A percentile compares a stretch with the other conserved stretches of the same genome.
Evolutionary conservation across 202 grass and related monocot genomes (phyloP).

Genomic region (Hordeum pubiflorum): DNA sequence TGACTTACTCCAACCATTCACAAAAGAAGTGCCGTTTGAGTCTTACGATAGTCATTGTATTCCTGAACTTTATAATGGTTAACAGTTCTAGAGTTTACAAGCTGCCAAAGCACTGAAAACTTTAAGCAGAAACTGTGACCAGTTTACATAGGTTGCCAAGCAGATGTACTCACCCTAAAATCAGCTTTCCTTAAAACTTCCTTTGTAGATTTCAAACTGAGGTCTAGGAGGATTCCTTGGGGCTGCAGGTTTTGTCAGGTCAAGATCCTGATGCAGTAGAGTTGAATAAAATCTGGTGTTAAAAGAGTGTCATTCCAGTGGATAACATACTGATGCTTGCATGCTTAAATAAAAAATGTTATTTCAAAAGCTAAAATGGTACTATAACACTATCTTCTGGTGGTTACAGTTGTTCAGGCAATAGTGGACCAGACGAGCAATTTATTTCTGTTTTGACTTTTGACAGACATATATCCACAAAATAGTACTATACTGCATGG

Average conservation of each 20-base stretch:
- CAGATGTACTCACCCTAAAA: constrained; percentile 65
- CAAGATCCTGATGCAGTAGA: constrained; percentile 57
- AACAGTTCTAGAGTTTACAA: constrained; percentile 8
- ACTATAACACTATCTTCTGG: not conserved
- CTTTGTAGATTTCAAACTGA: constrained; percentile 61
- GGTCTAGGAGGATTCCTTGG: constrained; percentile 31
- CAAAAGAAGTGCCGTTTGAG: not conserved
- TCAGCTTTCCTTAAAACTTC: constrained; percentile 90
- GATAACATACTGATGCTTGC: not conserved
- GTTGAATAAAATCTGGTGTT: constrained; percentile 11
- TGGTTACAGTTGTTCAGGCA: not conserved
- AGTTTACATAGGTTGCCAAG: constrained; percentile 7
- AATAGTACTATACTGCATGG: not conserved
- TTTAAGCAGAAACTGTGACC: not conserved
- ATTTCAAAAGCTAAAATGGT: not conserved
- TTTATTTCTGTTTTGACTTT: not conserved
- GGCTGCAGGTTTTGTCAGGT: constrained; percentile 61
- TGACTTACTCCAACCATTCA: not conserved
- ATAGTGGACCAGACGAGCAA: not conserved
- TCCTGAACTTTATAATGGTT: not conserved
- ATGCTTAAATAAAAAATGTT: constrained; percentile 13
- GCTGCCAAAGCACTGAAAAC: not conserved
- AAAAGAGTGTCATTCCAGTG: not conserved
- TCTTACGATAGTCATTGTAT: not conserved
- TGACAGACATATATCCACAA: constrained; percentile 1